Conservation (phyloP, 257 asterid genomes). For the Solanum gracilifrons region DNA sequence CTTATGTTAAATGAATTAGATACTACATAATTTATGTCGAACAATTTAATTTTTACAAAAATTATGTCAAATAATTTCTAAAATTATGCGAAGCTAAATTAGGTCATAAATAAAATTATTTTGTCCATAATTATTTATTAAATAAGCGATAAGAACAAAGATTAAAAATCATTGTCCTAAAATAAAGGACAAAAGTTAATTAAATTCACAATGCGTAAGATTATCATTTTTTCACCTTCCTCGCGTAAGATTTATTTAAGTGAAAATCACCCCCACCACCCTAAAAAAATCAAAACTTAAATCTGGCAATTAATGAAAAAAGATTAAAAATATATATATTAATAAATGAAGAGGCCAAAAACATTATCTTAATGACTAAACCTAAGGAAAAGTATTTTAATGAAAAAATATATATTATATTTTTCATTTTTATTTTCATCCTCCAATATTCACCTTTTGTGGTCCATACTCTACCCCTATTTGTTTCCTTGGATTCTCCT, state of each 20-base stretch:
- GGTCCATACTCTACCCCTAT: not conserved
- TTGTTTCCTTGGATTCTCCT: not conserved
- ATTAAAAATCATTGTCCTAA: not conserved
- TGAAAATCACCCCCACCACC: not conserved
- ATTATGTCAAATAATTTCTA: not conserved
- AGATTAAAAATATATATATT: no score
- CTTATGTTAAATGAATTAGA: no score
- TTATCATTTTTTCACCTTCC: no score
- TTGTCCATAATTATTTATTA: not conserved
- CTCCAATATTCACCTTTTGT: not conserved
- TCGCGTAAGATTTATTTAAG: not conserved
- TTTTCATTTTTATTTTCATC: not conserved
- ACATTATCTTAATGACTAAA: not conserved
- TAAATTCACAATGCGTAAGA: not conserved
- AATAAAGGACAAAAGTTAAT: no score
- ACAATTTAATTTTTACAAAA: no score
- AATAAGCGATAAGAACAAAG: not conserved
- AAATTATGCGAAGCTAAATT: not conserved
- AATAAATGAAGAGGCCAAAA: no score
- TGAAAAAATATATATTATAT: not conserved
- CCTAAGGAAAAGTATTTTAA: not conserved
- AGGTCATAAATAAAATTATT: no score
- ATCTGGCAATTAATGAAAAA: no score
- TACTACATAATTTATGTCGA: no score
- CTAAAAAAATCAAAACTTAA: no score